phyloP scores from a whole-genome alignment of 2,329 filamentous ascomycete genomes.

The Aaosphaeria pasadenensis region DNA sequence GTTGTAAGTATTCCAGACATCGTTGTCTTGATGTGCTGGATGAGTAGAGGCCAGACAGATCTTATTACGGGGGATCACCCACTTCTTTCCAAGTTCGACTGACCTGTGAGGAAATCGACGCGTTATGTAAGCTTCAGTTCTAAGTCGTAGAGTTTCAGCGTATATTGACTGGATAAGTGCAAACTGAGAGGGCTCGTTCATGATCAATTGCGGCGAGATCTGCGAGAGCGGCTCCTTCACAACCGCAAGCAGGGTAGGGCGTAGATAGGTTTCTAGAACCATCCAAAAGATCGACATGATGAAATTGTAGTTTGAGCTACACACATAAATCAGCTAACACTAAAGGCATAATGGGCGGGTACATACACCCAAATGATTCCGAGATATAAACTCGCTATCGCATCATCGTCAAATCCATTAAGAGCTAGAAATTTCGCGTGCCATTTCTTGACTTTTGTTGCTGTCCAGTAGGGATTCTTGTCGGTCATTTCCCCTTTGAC shows the following conservation, averaged over 20 bases:
- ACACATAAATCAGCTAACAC: background rate
- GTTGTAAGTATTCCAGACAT: slow-evolving; percentile 26
- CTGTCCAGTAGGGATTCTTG: no score
- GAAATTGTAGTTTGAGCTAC: slow-evolving; percentile 1
- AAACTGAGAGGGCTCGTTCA: background rate
- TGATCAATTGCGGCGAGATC: slow-evolving; percentile 4
- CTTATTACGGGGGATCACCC: slow-evolving; percentile 21
- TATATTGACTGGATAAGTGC: slow-evolving; percentile 36
- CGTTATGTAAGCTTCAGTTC: slow-evolving; percentile 12
- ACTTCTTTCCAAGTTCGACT: slow-evolving; percentile 22
- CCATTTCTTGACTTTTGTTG: slow-evolving; percentile 3
- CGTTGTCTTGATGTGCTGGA: slow-evolving; percentile 19
- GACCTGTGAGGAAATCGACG: slow-evolving; percentile 8
- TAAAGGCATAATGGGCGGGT: slow-evolving; percentile 1
- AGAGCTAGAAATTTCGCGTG: slow-evolving; percentile 1
- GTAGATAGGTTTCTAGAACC: slow-evolving; percentile 16
- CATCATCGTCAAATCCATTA: slow-evolving; percentile 5
- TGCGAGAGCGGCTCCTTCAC: background rate
- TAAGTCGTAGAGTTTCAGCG: slow-evolving; percentile 33
- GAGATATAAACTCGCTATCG: slow-evolving; percentile 7
- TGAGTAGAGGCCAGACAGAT: slow-evolving; percentile 21
- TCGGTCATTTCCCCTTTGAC: no score
- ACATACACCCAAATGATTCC: slow-evolving; percentile 7
- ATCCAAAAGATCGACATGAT: slow-evolving; percentile 14
- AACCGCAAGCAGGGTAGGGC: slow-evolving; percentile 11